Evolutionary conservation across 2,329 filamentous ascomycete species (phyloP).

Genomic region (Calonectria pteridis): DNA sequence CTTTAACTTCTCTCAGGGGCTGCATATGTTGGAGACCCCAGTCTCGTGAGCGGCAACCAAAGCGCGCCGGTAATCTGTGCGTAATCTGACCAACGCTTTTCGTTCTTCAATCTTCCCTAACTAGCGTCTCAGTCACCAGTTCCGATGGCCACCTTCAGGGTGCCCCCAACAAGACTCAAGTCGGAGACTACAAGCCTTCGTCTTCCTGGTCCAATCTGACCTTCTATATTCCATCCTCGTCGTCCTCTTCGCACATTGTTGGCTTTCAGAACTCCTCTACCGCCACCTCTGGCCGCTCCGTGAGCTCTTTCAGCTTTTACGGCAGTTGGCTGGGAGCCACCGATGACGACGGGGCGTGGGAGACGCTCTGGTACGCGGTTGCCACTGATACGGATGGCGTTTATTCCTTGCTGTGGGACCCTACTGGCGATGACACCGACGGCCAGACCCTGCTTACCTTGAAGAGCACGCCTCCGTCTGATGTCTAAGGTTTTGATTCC

Average conservation of each 20-base stretch:
- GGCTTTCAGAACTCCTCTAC: constrained; percentile 8
- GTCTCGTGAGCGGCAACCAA: not conserved
- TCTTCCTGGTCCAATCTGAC: constrained; percentile 25
- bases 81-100: not conserved
- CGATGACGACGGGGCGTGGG: not conserved
- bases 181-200: not conserved
- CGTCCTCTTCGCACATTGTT: constrained; percentile 22
- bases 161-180: constrained; percentile 20
- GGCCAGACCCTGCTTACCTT: constrained; percentile 10
- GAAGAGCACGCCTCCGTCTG: constrained; percentile 15
- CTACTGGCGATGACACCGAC: constrained; percentile 1
- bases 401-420: constrained; percentile 25
- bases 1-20: not conserved
- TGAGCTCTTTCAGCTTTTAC: constrained; percentile 20
- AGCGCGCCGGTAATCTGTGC: constrained; percentile 23
- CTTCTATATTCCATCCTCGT: constrained; percentile 15
- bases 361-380: constrained; percentile 26
- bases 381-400: constrained; percentile 9
- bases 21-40: constrained; percentile 19
- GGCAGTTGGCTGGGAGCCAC: constrained; percentile 1
- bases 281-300: not conserved
- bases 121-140: not conserved
- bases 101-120: not conserved
- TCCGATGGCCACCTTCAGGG: not conserved
- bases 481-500: not conserved